Percentiles rank a stretch among this genome's conserved stretches.
Conservation (phyloP, 129 eudicot genomes). For the Oenanthe sinensis region DNA sequence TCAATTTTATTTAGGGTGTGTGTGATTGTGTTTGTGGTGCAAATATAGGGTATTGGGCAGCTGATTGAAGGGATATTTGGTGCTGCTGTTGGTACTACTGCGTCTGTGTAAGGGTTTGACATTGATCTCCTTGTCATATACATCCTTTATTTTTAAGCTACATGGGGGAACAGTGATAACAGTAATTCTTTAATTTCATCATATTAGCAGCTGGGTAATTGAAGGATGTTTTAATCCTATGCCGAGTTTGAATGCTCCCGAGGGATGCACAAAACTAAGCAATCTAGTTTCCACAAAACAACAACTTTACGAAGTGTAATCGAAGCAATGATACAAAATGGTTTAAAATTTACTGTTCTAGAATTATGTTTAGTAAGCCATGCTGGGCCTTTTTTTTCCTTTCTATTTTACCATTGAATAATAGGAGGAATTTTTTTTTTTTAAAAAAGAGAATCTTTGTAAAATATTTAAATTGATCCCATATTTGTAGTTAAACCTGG, state of each 20-base stretch:
- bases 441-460: not conserved
- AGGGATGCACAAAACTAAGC: not conserved
- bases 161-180: not conserved
- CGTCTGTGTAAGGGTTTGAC: constrained; percentile 62
- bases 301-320: not conserved
- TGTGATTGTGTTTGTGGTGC: not conserved
- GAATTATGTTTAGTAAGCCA: not conserved
- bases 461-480: not conserved
- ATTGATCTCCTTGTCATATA: not conserved
- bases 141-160: not conserved
- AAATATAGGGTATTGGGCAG: constrained; percentile 72
- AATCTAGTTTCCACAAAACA: not conserved
- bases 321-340: not conserved
- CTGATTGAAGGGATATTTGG: constrained; percentile 84
- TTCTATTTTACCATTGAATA: not conserved
- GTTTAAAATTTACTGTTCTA: not conserved
- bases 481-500: not conserved
- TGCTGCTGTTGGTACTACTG: constrained; percentile 74
- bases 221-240: not conserved
- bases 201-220: not conserved
- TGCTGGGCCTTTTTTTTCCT: not conserved
- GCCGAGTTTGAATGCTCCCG: not conserved
- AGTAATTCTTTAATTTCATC: not conserved
- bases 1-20: not conserved
- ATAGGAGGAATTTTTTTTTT: not conserved